Conservation (phyloP, 2,329 filamentous ascomycete species). For the Fusarium sororula region DNA sequence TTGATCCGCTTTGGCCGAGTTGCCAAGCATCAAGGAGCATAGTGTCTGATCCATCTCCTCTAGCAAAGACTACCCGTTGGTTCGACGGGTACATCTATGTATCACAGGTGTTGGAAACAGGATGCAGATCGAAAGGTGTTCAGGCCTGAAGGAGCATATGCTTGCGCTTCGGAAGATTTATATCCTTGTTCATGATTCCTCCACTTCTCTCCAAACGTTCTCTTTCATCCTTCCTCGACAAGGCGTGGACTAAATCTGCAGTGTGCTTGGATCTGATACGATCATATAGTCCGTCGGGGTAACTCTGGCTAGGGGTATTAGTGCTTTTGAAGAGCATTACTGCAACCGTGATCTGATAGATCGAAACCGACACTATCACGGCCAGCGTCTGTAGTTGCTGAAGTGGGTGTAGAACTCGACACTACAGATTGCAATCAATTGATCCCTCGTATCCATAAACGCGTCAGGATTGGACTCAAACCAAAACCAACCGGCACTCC, state of each 20-base stretch:
- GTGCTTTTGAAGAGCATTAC: not conserved
- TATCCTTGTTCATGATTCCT: slow-evolving; percentile 9
- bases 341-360: slow-evolving; percentile 34
- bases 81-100: not conserved
- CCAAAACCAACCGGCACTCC: slow-evolving; percentile 17
- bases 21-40: not conserved
- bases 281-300: not conserved
- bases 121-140: not conserved
- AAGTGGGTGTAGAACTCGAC: not conserved
- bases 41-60: not conserved
- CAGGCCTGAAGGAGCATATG: not conserved
- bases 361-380: slow-evolving; percentile 28
- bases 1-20: not conserved
- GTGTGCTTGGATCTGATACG: not conserved
- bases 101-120: not conserved
- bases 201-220: slow-evolving; percentile 15
- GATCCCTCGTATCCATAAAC: not conserved
- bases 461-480: slow-evolving; percentile 4
- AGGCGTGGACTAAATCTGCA: not conserved
- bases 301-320: not conserved
- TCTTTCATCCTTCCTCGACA: not conserved
- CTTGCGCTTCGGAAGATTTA: slow-evolving; percentile 12
- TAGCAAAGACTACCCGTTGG: not conserved
- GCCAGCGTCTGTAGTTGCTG: not conserved
- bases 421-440: not conserved